Percentiles rank a stretch among this genome's conserved stretches.
Evolutionary conservation across 108 stramenopile species (phyloP).

Genomic region (Pseudonitzschia multistriata): DNA sequence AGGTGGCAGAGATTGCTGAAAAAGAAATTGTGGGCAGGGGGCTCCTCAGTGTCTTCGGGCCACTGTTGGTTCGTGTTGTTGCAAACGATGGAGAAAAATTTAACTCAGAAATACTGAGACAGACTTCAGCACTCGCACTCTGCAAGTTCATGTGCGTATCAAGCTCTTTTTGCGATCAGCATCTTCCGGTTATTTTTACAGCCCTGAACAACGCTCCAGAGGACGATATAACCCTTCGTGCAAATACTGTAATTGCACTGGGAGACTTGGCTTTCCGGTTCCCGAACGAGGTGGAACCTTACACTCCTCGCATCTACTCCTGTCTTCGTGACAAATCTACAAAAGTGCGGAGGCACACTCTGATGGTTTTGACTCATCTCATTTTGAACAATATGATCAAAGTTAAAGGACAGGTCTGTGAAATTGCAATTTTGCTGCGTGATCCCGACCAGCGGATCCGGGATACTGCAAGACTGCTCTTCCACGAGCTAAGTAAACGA

Average conservation of each 20-base stretch:
- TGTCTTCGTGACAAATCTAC: slow-evolving; percentile 88
- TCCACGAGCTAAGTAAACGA: slow-evolving; percentile 91
- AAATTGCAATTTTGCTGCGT: slow-evolving; percentile 89
- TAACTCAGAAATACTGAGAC: slow-evolving; percentile 63
- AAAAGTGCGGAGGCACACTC: slow-evolving; percentile 89
- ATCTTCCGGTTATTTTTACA: slow-evolving; percentile 92
- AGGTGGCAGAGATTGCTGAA: slow-evolving; percentile 84
- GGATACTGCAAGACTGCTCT: slow-evolving; percentile 91
- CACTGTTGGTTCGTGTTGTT: slow-evolving; percentile 82
- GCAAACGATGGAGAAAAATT: slow-evolving; percentile 77
- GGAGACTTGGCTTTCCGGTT: slow-evolving; percentile 97
- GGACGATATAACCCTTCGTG: slow-evolving; percentile 79
- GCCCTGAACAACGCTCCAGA: slow-evolving; percentile 76
- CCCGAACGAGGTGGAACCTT: slow-evolving; percentile 98
- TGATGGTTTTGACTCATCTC: slow-evolving; percentile 96
- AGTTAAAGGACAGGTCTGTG: slow-evolving; percentile 94
- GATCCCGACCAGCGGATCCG: slow-evolving; percentile 84
- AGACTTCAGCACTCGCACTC: slow-evolving; percentile 84
- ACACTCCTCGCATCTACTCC: slow-evolving; percentile 91
- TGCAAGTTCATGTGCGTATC: slow-evolving; percentile 95
- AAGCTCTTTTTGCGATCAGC: slow-evolving; percentile 84
- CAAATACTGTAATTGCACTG: slow-evolving; percentile 93
- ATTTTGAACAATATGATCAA: slow-evolving; percentile 99
- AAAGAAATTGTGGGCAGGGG: slow-evolving; percentile 89
- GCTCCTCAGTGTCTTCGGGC: slow-evolving; percentile 80